Evolutionary conservation across 2,329 filamentous ascomycete species (phyloP), one percentile per base, ranked within the genome.

Genomic region (Scleromitrula shiraiana): DNA sequence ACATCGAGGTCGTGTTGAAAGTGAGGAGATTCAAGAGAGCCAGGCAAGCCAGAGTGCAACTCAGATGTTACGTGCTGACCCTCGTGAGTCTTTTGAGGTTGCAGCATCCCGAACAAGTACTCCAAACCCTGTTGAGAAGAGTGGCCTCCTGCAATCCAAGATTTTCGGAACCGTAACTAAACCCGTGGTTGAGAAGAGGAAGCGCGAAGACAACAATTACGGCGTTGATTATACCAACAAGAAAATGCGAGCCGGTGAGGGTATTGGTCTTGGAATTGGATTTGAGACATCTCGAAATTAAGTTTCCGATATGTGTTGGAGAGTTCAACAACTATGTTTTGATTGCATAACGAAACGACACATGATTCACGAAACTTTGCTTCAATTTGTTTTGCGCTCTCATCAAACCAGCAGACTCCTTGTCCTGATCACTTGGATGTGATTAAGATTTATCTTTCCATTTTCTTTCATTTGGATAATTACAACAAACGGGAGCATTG

Each of bases 21-120:
- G 85, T 33, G 77, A 85, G 53, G 80, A 84, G 36, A 67, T 89
- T 0, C 76, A 74, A 27, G 84, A 84, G 59, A 88, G 84, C 49
- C 85, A 87, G 59, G 87, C 88, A 7, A 90, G 83, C 59, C 84
- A 86, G 54, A 80, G 81, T 37, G 88, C 88, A 2, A 82, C 83
- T 2, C 82, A 80, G 56, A 81, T 91, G 80, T 73, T 88, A 53
- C 82, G 83, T 14, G 74, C 78, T 69, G 73, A 56, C 67, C 73
- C 42, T 63, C 69, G 39, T 57, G 56, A 67, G 56, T 66, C 62
- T 57, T 69, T 62, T 30, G 62, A 64, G 26, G 58, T 65, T 49
- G 58, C 58, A 15, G 53, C 55, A 29, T 60, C 59, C 10, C 56
- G 60, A 9, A 54, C 51, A 9, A 46, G 45, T n/a, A 62, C 59